Conservation (phyloP, 2,329 filamentous ascomycete species). For the Aspergillus sp. region DNA sequence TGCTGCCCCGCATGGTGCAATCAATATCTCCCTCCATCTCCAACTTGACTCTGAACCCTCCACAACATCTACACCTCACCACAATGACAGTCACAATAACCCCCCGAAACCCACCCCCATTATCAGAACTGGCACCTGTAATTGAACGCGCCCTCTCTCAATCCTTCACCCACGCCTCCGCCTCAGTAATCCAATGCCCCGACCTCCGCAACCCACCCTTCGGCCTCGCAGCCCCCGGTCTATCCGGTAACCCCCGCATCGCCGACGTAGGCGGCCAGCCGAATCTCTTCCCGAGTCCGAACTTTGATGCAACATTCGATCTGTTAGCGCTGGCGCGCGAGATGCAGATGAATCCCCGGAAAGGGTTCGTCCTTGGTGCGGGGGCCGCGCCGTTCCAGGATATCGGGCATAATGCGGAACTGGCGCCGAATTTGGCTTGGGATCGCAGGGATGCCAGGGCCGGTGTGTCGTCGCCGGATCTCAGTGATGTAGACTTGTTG, state of each 20-base stretch:
- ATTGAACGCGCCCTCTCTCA: neutral
- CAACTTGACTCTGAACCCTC: too few relatives aligned
- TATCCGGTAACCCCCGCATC: conserved; percentile 41
- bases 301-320: conserved; percentile 32
- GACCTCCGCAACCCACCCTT: conserved; percentile 6
- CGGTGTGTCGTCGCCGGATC: neutral
- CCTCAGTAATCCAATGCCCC: conserved; percentile 1
- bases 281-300: conserved; percentile 41
- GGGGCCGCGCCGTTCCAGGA: conserved; percentile 46
- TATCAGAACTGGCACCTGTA: neutral
- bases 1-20: too few relatives aligned
- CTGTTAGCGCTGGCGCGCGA: conserved; percentile 26
- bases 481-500: neutral
- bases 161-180: neutral
- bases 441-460: too few relatives aligned
- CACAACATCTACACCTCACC: neutral
- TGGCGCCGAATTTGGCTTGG: conserved; percentile 38
- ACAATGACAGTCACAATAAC: neutral
- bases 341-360: conserved; percentile 37
- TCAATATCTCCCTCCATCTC: too few relatives aligned
- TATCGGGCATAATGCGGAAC: conserved; percentile 45
- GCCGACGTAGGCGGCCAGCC: conserved; percentile 48
- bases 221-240: conserved; percentile 30
- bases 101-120: conserved; percentile 1
- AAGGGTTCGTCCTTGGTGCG: conserved; percentile 42